Percentiles rank a stretch among this genome's conserved stretches.
These are phyloP conservation scores for Colletotrichum truncatum DNA, from an alignment of 2,329 filamentous ascomycete species.

Conservation along the genomic window DNA sequence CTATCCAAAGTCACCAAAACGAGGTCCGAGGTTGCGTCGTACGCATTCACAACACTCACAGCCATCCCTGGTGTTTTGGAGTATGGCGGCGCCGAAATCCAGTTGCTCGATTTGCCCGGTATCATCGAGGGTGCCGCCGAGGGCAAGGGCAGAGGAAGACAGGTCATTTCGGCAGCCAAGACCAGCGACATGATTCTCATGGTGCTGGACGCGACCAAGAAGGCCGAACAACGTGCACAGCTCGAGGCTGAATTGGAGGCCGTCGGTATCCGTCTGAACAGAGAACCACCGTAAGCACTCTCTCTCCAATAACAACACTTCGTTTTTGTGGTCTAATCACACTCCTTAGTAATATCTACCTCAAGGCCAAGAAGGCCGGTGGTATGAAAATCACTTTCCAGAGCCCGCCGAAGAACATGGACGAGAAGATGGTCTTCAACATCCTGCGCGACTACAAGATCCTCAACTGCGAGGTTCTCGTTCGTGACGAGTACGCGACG, in stretches of 20 bases:
- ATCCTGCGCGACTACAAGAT: conserved; percentile 99
- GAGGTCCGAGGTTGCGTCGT: conserved; percentile 93
- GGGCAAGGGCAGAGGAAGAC: conserved; percentile 92
- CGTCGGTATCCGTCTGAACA: conserved; percentile 92
- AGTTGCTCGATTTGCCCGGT: conserved; percentile 95
- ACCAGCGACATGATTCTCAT: conserved; percentile 97
- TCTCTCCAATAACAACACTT: neutral
- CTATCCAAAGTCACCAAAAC: conserved; percentile 99
- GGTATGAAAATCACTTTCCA: conserved; percentile 99
- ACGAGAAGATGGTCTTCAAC: conserved; percentile 98
- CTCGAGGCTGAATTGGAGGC: conserved; percentile 94
- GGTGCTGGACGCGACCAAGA: conserved; percentile 96
- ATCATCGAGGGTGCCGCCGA: conserved; percentile 98
- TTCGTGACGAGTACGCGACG: conserved; percentile 93
- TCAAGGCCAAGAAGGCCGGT: conserved; percentile 94
- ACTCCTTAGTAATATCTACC: conserved; percentile 83
- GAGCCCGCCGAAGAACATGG: conserved; percentile 85
- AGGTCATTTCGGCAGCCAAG: conserved; percentile 98
- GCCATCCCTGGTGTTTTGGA: conserved; percentile 97
- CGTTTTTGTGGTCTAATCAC: neutral
- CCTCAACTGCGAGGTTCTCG: conserved; percentile 94
- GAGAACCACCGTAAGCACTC: conserved; percentile 80
- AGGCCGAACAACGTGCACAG: conserved; percentile 88
- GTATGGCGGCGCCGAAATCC: conserved; percentile 97
- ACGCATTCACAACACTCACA: conserved; percentile 96